phyloP scores from a whole-genome alignment of 345 rosid genomes.

The Hypericum androsaemum region DNA sequence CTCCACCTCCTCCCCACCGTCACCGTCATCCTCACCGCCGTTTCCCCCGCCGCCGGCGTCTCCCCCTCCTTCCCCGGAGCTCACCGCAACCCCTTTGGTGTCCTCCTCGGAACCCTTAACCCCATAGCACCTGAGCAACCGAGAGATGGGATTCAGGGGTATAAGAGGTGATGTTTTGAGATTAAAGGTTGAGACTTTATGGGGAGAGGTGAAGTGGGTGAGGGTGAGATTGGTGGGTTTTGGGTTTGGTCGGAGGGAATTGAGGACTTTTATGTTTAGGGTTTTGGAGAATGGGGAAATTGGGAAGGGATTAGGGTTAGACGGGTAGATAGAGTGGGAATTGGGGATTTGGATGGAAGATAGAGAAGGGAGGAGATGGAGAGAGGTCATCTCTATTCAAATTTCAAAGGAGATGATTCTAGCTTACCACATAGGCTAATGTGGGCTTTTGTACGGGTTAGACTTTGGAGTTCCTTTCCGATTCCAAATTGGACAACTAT shows the following conservation, averaged over 20 bases:
- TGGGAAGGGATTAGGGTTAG: background rate
- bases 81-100: constrained; percentile 27
- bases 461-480: too few species aligned
- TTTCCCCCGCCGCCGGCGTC: constrained; percentile 35
- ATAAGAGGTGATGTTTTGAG: constrained; percentile 11
- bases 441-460: too few species aligned
- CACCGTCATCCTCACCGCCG: constrained; percentile 36
- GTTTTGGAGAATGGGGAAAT: constrained; percentile 3
- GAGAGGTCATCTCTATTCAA: constrained; percentile 23
- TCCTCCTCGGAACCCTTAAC: constrained; percentile 47
- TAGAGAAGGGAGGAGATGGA: constrained; percentile 18
- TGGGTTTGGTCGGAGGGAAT: constrained; percentile 5
- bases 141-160: constrained; percentile 10
- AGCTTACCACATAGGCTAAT: too few species aligned
- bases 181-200: constrained; percentile 7
- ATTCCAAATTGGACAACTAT: too few species aligned
- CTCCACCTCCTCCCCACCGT: constrained; percentile 30
- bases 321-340: background rate
- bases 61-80: constrained; percentile 22
- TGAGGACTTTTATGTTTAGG: constrained; percentile 14
- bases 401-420: background rate
- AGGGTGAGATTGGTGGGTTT: constrained; percentile 2
- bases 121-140: constrained; percentile 23
- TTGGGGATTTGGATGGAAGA: background rate
- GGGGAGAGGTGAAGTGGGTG: constrained; percentile 7